phyloP scores from a whole-genome alignment of 345 rosid genomes.

The Isatis tinctoria region DNA sequence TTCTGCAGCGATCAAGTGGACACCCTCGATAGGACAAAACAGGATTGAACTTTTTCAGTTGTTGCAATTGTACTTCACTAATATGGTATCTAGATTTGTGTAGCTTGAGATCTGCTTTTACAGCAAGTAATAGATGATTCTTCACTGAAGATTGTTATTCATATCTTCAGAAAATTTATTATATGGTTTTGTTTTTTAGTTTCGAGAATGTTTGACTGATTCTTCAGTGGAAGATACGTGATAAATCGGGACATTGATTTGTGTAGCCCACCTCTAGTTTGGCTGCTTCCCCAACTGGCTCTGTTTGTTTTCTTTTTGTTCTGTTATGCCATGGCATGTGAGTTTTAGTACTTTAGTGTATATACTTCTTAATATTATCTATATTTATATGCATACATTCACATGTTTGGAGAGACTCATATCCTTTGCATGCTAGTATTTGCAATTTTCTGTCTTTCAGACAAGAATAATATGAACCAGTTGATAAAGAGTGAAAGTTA shows the following conservation, averaged over 20 bases:
- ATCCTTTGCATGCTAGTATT: not conserved
- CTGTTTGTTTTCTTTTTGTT: conserved; percentile 9
- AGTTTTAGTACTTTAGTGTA: conserved; percentile 4
- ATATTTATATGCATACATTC: not conserved
- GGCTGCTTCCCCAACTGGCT: conserved; percentile 32
- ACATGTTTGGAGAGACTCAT: not conserved
- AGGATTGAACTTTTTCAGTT: not conserved
- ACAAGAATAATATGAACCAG: conserved; percentile 3
- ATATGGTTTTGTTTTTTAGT: not conserved
- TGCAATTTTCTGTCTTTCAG: not conserved
- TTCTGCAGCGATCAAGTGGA: conserved; percentile 1
- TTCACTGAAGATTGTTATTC: not conserved
- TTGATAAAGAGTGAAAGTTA: not conserved
- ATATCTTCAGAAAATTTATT: not conserved
- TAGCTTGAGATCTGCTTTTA: not conserved
- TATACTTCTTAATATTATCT: not conserved
- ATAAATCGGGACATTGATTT: conserved; percentile 25
- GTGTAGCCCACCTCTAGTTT: conserved; percentile 35
- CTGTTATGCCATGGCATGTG: conserved; percentile 28
- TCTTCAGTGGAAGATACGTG: conserved; percentile 32
- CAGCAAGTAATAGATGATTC: not conserved
- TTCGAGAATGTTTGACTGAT: conserved; percentile 33
- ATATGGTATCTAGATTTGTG: not conserved
- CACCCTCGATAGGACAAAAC: not conserved
- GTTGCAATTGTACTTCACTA: not conserved